These are phyloP conservation scores for Epichloe hybrida DNA, from an alignment of 2,329 filamentous ascomycete genomes.

Conservation along the genomic window DNA sequence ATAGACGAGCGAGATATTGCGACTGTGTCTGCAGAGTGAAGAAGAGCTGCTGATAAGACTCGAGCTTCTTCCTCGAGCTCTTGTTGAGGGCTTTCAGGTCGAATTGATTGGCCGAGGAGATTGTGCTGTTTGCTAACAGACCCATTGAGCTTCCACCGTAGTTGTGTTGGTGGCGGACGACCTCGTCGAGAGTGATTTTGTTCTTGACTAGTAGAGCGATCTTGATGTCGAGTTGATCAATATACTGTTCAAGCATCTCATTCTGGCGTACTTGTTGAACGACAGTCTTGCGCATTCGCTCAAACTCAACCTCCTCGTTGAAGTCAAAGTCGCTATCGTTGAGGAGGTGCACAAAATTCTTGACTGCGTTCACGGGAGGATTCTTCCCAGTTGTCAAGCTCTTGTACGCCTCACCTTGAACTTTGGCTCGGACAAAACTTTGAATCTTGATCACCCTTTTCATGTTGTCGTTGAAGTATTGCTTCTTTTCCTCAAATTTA, in stretches of 20 bases:
- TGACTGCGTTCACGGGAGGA: conserved; percentile 88
- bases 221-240: conserved; percentile 97
- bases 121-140: conserved; percentile 76
- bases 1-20: conserved; percentile 81
- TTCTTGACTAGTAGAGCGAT: conserved; percentile 97
- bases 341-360: conserved; percentile 93
- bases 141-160: conserved; percentile 81
- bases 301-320: conserved; percentile 96
- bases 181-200: conserved; percentile 97
- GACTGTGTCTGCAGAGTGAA: conserved; percentile 95
- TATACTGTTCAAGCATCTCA: conserved; percentile 93
- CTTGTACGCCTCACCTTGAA: conserved; percentile 97
- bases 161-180: conserved; percentile 91
- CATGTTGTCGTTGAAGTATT: conserved; percentile 93
- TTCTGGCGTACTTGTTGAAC: conserved; percentile 96
- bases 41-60: conserved; percentile 94
- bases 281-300: conserved; percentile 85
- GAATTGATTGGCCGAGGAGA: conserved; percentile 80
- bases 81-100: conserved; percentile 97
- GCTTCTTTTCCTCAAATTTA: conserved; percentile 71
- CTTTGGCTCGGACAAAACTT: conserved; percentile 85
- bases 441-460: conserved; percentile 98
- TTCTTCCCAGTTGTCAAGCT: conserved; percentile 93
- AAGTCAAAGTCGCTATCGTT: conserved; percentile 99
- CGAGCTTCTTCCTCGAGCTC: conserved; percentile 85